A percentile compares a stretch with the other conserved stretches of the same genome.
Evolutionary conservation across 495 filamentous ascomycete species (phyloP).

Genomic region (Lentithecium fluviatile): DNA sequence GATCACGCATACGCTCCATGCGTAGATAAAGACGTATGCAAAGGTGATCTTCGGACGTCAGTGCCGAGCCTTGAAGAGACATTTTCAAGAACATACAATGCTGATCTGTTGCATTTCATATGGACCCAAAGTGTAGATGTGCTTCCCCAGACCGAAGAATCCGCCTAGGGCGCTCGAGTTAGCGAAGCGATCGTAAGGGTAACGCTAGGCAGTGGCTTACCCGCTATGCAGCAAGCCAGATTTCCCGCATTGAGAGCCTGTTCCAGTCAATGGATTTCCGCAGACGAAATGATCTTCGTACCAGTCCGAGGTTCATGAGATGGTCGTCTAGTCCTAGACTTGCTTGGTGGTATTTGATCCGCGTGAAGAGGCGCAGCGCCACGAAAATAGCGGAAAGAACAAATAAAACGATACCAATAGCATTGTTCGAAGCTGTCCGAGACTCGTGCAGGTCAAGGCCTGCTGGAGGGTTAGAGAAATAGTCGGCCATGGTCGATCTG

Average conservation of each 20-base stretch:
- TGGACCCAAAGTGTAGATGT: slow-evolving; percentile 5
- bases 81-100: not conserved
- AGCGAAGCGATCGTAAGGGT: not conserved
- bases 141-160: slow-evolving; percentile 11
- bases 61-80: not conserved
- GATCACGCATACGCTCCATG: slow-evolving; percentile 8
- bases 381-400: slow-evolving; percentile 10
- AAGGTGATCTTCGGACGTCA: slow-evolving; percentile 1
- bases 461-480: slow-evolving; percentile 10
- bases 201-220: not conserved
- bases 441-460: slow-evolving; percentile 9
- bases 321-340: slow-evolving; percentile 3
- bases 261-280: not conserved
- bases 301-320: slow-evolving; percentile 10
- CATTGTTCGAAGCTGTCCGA: slow-evolving; percentile 9
- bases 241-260: slow-evolving; percentile 13
- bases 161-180: slow-evolving; percentile 4
- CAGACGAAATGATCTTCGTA: not conserved
- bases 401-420: slow-evolving; percentile 12
- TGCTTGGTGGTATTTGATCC: slow-evolving; percentile 2
- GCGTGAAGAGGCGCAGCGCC: slow-evolving; percentile 6
- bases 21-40: slow-evolving; percentile 18
- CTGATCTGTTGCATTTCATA: slow-evolving; percentile 11
- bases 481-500: not conserved
- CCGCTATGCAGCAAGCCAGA: slow-evolving; percentile 14